These are phyloP conservation scores for Xylaria sp. DNA, from an alignment of 2,329 filamentous ascomycete genomes.

Conservation along the genomic window DNA sequence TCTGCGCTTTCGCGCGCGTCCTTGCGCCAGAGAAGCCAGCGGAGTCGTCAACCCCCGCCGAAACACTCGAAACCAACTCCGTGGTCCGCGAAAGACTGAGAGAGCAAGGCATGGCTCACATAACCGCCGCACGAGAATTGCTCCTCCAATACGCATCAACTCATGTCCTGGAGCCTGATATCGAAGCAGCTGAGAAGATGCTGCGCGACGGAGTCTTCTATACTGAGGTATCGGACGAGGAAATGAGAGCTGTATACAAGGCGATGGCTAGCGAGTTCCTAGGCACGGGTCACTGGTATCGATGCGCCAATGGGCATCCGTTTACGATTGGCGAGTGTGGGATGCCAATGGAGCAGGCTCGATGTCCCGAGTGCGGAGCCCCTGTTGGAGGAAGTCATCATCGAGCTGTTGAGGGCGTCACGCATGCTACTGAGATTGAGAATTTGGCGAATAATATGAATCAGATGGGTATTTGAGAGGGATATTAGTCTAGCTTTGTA, in stretches of 20 bases:
- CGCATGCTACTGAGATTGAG: constrained; percentile 56
- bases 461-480: constrained; percentile 10
- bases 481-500: constrained; percentile 58
- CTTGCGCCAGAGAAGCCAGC: constrained; percentile 10
- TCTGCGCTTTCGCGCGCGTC: constrained; percentile 50
- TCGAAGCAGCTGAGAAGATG: constrained; percentile 53
- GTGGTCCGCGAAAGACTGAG: constrained; percentile 16
- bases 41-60: neutral
- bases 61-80: neutral
- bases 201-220: constrained; percentile 56
- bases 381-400: constrained; percentile 62
- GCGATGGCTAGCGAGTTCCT: constrained; percentile 60
- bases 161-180: constrained; percentile 46
- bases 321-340: constrained; percentile 72
- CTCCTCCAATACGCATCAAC: constrained; percentile 19
- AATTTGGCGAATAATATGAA: constrained; percentile 3
- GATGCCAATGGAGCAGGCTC: constrained; percentile 65
- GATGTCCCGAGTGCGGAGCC: constrained; percentile 67
- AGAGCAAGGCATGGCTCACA: constrained; percentile 19
- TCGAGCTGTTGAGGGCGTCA: constrained; percentile 56
- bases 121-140: constrained; percentile 24
- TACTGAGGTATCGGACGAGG: constrained; percentile 52
- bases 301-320: constrained; percentile 61
- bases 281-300: constrained; percentile 67
- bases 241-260: constrained; percentile 55